These are phyloP conservation scores for Fusarium solani-melongenae DNA, from an alignment of 2,329 filamentous ascomycete genomes.

Conservation along the genomic window DNA sequence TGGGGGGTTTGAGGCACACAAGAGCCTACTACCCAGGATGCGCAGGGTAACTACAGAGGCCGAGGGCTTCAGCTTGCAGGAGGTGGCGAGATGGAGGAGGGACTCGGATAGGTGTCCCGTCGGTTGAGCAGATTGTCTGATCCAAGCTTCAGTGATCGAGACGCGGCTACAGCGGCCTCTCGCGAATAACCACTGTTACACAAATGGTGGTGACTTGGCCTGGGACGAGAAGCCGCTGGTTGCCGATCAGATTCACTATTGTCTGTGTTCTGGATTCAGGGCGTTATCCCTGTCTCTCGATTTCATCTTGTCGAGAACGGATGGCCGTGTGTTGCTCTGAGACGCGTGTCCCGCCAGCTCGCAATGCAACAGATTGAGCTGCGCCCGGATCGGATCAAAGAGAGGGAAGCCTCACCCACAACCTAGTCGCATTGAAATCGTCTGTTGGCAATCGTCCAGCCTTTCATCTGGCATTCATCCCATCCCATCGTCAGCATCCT, in stretches of 20 bases:
- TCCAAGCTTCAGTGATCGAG: slow-evolving; percentile 1
- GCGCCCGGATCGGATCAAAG: neutral
- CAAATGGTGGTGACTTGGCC: neutral
- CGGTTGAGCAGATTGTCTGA: neutral
- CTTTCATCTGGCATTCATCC: slow-evolving; percentile 4
- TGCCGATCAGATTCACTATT: neutral
- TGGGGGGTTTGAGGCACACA: neutral
- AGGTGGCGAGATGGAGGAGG: neutral
- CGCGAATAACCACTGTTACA: neutral
- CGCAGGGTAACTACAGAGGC: slow-evolving; percentile 5
- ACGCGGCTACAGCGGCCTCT: neutral
- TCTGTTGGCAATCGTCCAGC: neutral
- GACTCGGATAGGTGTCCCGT: neutral
- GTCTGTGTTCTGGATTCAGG: neutral
- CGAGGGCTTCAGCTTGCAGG: neutral
- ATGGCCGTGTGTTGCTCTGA: neutral
- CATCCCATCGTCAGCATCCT: neutral
- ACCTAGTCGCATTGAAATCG: neutral
- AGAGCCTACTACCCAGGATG: neutral
- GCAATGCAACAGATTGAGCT: neutral
- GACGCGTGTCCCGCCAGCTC: neutral
- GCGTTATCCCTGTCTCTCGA: neutral
- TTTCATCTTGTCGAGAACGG: neutral
- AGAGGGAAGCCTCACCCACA: neutral
- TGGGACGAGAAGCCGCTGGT: neutral